Percentiles rank a stretch among this genome's conserved stretches.
Evolutionary conservation across 1,284 basidiomycete species (phyloP).

Genomic region (Puccinia hordei): DNA sequence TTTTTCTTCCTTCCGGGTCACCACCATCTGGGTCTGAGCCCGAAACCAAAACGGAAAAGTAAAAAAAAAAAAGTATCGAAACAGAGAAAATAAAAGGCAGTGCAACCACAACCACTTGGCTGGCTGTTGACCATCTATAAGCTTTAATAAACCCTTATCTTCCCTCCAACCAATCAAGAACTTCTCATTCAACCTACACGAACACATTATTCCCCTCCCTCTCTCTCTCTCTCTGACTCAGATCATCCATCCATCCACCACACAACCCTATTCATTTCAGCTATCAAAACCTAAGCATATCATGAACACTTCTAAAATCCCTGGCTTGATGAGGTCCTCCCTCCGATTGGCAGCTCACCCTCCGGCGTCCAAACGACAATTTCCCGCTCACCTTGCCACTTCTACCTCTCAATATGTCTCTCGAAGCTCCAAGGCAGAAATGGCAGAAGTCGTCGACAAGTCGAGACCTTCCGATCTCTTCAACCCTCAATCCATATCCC

Average conservation of each 20-base stretch:
- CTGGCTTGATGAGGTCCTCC: conserved; percentile 12
- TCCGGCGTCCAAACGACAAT: conserved; percentile 8
- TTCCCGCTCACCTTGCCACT: conserved; percentile 8
- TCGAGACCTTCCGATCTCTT: neutral
- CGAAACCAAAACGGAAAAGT: too few relatives aligned
- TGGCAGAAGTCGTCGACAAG: conserved; percentile 43
- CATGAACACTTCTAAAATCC: conserved; percentile 3
- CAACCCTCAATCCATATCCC: too few relatives aligned
- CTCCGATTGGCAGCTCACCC: neutral
- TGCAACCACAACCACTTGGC: too few relatives aligned
- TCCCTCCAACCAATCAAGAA: conserved; percentile 4
- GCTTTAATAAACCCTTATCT: neutral
- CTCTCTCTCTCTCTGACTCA: neutral
- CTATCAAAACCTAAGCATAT: neutral
- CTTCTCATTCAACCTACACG: too few relatives aligned
- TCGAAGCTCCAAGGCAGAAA: conserved; percentile 17
- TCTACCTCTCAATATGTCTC: conserved; percentile 26
- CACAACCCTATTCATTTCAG: neutral
- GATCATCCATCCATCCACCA: neutral
- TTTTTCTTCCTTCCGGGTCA: too few relatives aligned
- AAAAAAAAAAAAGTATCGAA: too few relatives aligned
- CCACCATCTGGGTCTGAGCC: too few relatives aligned
- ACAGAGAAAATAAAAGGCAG: too few relatives aligned
- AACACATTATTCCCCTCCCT: too few relatives aligned
- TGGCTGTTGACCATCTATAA: too few relatives aligned